Base-by-base conservation (phyloP, 2,329 filamentous ascomycete genomes). In the Ophiostoma tasmaniense region DNA sequence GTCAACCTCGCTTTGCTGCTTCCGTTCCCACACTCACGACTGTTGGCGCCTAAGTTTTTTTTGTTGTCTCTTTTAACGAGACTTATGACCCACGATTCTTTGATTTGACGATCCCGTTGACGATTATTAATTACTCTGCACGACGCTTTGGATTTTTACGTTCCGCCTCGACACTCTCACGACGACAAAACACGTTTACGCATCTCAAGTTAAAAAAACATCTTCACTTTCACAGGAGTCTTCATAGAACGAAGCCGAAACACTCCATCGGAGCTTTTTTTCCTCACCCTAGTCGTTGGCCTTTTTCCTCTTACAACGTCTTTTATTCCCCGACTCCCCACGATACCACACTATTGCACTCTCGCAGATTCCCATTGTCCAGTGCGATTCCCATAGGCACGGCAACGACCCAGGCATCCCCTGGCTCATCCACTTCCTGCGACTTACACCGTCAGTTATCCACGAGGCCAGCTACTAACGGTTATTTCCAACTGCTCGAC, bases 11-110 rank as follows among this genome's bases (percentile, higher is more conserved):
- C 64, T 66, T n/a, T 28, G 50, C 64, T 61, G 50, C 68, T 45
- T 70, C 67, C 64, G 66, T 37, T 66, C 66, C 33, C 69, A 59
- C 64, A 66, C 37, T 22, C 52, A 50, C 50, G 64, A 17, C 66
- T 66, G 35, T 39, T 61, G 68, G 59, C 61, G 61, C 68, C 66
- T 70, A 67, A 17, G 10, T 62, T 35, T 35, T 22, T 61, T 25
- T 3, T 20, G 13, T 45, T 66, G 30, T 28, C 39, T 66, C 42
- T 37, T 66, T 61, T 30, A 61, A 39, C 22, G 64, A 65, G 35
- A 37, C 64, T 65, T 50, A 64, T 68, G 69, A 66, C 52, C 28
- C 28, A 66, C 65, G 42, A 52, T 45, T 66, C 8, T 25, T 55
- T 35, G 42, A 20, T 52, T 55, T 35, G 59, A 39, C 66, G 33